Evolutionary conservation across 1,284 basidiomycete genomes (phyloP).

Genomic region (Ceratobasidium sp.): DNA sequence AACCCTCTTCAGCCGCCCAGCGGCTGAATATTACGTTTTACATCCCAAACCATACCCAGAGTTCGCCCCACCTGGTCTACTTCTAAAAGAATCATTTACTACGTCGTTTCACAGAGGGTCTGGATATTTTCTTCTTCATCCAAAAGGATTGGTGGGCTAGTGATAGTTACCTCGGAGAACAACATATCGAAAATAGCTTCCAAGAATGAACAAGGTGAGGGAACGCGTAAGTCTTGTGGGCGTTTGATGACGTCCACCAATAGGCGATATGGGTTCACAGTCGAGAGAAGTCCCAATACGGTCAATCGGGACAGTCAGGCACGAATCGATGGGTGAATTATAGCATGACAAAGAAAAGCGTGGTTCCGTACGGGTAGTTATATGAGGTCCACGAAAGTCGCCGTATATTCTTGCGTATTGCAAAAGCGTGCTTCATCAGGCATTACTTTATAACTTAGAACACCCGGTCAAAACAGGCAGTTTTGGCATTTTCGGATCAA

Average conservation of each 20-base stretch:
- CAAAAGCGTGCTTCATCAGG: not conserved
- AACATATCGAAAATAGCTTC: not conserved
- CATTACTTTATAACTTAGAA: not conserved
- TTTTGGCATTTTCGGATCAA: not conserved
- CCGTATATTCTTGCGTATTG: not conserved
- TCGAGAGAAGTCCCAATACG: conserved; percentile 5
- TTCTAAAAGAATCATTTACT: not conserved
- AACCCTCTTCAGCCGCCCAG: not conserved
- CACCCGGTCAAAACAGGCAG: not conserved
- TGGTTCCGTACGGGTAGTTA: not conserved
- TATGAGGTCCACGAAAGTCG: not conserved
- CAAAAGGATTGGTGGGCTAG: not conserved
- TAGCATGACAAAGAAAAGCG: not conserved
- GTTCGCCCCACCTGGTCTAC: not conserved
- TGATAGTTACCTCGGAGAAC: not conserved
- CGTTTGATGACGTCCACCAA: not conserved
- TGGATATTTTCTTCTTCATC: not conserved
- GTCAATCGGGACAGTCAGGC: not conserved
- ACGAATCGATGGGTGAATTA: not conserved
- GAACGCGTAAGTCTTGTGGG: not conserved
- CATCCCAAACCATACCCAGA: not conserved
- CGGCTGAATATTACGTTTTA: not conserved
- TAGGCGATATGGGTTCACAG: not conserved
- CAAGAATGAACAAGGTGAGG: not conserved
- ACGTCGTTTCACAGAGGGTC: not conserved